Evolutionary conservation across 805 yeast species (phyloP).

Genomic region (Candida cerambycidarum): DNA sequence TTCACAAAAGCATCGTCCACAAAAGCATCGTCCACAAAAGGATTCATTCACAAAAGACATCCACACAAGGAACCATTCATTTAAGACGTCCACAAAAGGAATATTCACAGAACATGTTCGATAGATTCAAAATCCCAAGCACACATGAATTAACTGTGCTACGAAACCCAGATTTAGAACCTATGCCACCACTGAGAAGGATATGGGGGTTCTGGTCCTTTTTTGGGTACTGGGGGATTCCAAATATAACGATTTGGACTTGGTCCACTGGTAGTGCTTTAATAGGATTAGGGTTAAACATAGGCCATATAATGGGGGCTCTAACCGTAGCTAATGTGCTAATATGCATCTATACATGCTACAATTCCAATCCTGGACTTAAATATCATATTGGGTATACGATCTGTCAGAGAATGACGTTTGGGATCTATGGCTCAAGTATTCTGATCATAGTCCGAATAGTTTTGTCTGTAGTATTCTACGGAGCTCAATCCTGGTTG

Average conservation of each 20-base stretch:
- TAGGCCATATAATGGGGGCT: conserved; percentile 46
- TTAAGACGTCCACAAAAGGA: too few relatives aligned
- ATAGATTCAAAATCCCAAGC: conserved; percentile 4
- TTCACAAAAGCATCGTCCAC: too few relatives aligned
- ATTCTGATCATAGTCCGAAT: conserved; percentile 46
- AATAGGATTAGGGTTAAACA: conserved; percentile 43
- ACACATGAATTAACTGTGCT: conserved; percentile 13
- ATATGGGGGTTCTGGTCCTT: conserved; percentile 47
- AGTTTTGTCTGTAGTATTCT: conserved; percentile 47
- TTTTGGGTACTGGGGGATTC: conserved; percentile 45
- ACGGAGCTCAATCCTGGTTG: conserved; percentile 44
- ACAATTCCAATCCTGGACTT: conserved; percentile 49
- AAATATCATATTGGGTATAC: conserved; percentile 54
- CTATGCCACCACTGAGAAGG: conserved; percentile 44
- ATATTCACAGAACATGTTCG: neutral
- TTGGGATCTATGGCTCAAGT: conserved; percentile 47
- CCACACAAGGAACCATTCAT: too few relatives aligned
- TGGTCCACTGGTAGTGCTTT: conserved; percentile 48
- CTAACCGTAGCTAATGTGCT: conserved; percentile 47
- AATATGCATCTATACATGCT: conserved; percentile 42
- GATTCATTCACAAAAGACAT: too few relatives aligned
- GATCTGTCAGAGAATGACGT: conserved; percentile 41
- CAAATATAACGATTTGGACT: conserved; percentile 41
- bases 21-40: too few relatives aligned
- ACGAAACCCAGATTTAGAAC: conserved; percentile 42